Evolutionary conservation across 371 early-diverging fungal species (phyloP).

Genomic region (Gilbertella persicaria): DNA sequence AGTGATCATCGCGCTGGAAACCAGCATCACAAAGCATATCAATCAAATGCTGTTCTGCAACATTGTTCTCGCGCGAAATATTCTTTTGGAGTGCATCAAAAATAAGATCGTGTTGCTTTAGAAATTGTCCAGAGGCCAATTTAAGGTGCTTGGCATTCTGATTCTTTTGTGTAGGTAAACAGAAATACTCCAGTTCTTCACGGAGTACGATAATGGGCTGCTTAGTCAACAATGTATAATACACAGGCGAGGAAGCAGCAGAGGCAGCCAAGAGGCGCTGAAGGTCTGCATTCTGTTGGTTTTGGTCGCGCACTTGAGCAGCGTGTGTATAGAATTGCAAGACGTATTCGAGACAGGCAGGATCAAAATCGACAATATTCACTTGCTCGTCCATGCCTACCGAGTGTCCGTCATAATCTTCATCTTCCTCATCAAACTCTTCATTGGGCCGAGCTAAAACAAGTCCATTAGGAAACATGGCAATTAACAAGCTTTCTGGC

Average conservation of each 20-base stretch:
- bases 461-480: slow-evolving; percentile 79
- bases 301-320: slow-evolving; percentile 17
- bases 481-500: slow-evolving; percentile 71
- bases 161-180: slow-evolving; percentile 45
- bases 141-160: slow-evolving; percentile 42
- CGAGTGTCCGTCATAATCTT: slow-evolving; percentile 43
- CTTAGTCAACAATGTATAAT: slow-evolving; percentile 62
- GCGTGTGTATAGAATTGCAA: slow-evolving; percentile 51
- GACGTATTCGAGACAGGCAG: slow-evolving; percentile 52
- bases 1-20: slow-evolving; percentile 63
- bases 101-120: slow-evolving; percentile 59
- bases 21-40: slow-evolving; percentile 82
- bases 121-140: slow-evolving; percentile 58
- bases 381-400: slow-evolving; percentile 51
- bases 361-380: slow-evolving; percentile 60
- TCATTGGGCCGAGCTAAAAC: slow-evolving; percentile 50
- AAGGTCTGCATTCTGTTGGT: slow-evolving; percentile 19
- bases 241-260: slow-evolving; percentile 29
- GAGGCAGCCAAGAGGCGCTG: slow-evolving; percentile 4
- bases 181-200: slow-evolving; percentile 62
- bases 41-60: slow-evolving; percentile 77
- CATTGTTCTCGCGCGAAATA: slow-evolving; percentile 68
- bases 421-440: slow-evolving; percentile 45
- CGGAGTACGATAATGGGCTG: slow-evolving; percentile 65
- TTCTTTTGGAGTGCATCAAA: slow-evolving; percentile 72